Base-by-base conservation (phyloP, 1,284 basidiomycete species). In the Megacollybia platyphylla region DNA sequence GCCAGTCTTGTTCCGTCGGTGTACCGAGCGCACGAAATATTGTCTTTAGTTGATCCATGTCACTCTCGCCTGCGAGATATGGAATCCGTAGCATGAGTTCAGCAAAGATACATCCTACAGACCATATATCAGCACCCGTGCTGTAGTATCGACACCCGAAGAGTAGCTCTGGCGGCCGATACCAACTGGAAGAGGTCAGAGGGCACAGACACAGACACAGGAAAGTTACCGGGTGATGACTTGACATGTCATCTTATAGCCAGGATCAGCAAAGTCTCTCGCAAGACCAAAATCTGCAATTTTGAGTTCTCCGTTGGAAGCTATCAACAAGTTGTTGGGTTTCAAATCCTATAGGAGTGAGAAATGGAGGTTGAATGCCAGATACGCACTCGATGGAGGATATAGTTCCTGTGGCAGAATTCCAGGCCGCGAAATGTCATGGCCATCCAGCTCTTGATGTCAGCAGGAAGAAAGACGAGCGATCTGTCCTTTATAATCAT, bases 221-320 rank as follows among this genome's bases (percentile, higher is more conserved):
- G 15, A 31, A 39, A 31, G 17, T 36, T 48, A 91, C 87, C 89
- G 70, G 5, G 96, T 98, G 57, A 99, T 94, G 46, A 99, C 96
- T 57, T 97, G 92, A 53, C 83, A 89, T 0, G 96, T 97, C 96
- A 99, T 98, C 57, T 89, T 87, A 54, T 84, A 81, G 1, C 84
- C 87, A 18, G 93, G 89, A 55, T 94, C 91, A 29, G 85, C 85
- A 59, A 87, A 94, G 63, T 98, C 96, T 49, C 96, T 71, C 18
- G 96, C 96, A 6, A 99, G 76, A 76, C 96, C 96, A 59, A 99
- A 99, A 79, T 99, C 96, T 18, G 96, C 96, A 48, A 99, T 79
- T 63, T 98, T 99, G 49, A 98, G 81, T 45, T 90, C 82, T 0
- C 96, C 96, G 40, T 87, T 75, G 0, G 86, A 79, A 0, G 90